Conservation (phyloP, 2,329 filamentous ascomycete genomes). For the Ceratocystis destructans region DNA sequence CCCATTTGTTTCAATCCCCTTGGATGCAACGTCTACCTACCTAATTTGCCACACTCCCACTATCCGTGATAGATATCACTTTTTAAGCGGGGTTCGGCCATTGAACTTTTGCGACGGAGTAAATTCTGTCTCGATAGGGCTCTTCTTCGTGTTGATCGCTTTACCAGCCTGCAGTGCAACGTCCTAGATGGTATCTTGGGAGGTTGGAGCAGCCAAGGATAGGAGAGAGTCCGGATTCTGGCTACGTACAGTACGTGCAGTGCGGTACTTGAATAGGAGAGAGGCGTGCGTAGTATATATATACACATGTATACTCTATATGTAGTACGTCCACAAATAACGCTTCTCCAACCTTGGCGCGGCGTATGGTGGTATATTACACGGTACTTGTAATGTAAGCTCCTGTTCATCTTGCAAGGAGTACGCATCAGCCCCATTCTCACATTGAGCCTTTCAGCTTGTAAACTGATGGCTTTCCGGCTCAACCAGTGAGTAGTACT, state of each 20-base stretch:
- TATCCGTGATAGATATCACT: background rate
- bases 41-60: background rate
- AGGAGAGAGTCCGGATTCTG: background rate
- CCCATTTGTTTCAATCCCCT: too few species aligned
- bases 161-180: background rate
- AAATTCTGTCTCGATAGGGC: background rate
- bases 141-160: background rate
- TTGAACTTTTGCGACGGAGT: background rate
- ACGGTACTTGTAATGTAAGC: background rate
- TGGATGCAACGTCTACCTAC: background rate
- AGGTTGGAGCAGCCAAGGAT: background rate
- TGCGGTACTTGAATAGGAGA: too few species aligned
- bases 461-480: background rate
- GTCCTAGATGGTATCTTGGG: background rate
- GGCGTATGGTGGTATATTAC: background rate
- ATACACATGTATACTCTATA: too few species aligned
- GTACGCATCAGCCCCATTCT: background rate
- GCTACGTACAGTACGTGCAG: too few species aligned
- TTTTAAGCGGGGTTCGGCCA: background rate
- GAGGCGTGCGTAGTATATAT: too few species aligned
- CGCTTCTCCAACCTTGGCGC: too few species aligned
- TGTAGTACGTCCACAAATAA: too few species aligned
- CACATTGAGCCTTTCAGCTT: background rate
- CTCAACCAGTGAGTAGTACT: background rate
- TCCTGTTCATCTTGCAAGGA: background rate